Evolutionary conservation across 1,139 yeast genomes (phyloP), one percentile per base, ranked within the genome.

Genomic region (Arxiozyma heterogenica): DNA sequence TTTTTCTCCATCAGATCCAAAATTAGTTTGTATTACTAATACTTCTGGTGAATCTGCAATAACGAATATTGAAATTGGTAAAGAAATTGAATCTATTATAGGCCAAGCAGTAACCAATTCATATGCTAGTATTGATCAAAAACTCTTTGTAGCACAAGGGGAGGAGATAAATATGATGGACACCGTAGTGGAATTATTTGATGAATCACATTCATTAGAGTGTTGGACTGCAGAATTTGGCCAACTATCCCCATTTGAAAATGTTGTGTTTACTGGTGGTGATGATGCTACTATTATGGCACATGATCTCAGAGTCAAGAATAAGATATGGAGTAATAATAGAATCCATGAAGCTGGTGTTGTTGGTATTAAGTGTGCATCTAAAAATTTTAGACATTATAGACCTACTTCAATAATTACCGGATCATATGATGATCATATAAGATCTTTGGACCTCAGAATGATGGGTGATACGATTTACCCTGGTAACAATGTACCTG

Each of bases 191-290:
- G 54, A 53, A 15, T 25, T 50, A 18, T 56, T 54, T 38, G 49
- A 55, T n/a, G 56, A 52, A 12, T 52, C 67, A 1, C 98, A 91
- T 66, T 76, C 77, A 2, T 70, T 89, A 41, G 97, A 91, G 69
- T 89, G 96, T 56, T 91, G 98, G 98, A 87, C 87, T 5, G 88
- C 89, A 4, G 79, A 81, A 1, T 86, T 84, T 73, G 93, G 93
- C 0, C 77, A 77, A 53, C 61, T 74, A 15, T 79, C 80, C 4
- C 78, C 78, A 7, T 65, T 84, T 27, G 66, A 74, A 11, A 72
- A 82, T 57, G 83, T 86, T 0, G 75, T 89, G 0, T 86, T 83
- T 63, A 82, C 96, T 1, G 98, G 98, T 1, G 98, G 98, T 17
- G 98, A 93, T 67, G 98, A 93, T 69, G 78, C 86, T 7, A 74